Conservation (phyloP, 140 eudicot species). For the Cichorium intybus region DNA sequence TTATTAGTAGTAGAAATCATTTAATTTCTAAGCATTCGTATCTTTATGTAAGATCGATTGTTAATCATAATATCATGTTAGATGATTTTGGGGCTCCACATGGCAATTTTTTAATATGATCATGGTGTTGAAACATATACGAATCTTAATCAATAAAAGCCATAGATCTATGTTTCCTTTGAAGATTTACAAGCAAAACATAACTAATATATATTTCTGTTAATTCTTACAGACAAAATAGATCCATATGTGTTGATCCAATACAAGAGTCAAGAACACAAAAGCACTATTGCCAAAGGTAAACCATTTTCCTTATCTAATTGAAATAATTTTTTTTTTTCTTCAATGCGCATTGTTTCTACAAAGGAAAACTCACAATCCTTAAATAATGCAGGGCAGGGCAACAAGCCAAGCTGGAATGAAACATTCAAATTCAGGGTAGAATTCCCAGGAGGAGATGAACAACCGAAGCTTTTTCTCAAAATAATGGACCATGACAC, state of each 20-base stretch:
- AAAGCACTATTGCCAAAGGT: constrained; percentile 63
- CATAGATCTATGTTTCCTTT: not conserved
- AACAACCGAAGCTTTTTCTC: constrained; percentile 53
- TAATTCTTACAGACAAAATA: constrained; percentile 40
- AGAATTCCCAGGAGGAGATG: constrained; percentile 53
- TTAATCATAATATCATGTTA: constrained; percentile 4
- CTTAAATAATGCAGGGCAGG: constrained; percentile 53
- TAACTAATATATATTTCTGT: constrained; percentile 3
- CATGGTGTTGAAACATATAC: constrained; percentile 6
- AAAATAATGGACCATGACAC: constrained; percentile 74
- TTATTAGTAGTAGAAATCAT: not conserved
- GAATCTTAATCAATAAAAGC: not conserved
- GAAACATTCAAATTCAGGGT: constrained; percentile 62
- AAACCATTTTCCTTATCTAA: not conserved
- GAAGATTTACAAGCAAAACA: not conserved
- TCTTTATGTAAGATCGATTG: not conserved
- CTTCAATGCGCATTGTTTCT: no score
- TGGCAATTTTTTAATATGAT: not conserved
- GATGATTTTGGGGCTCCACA: not conserved
- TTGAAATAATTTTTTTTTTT: no score
- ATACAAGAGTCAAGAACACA: constrained; percentile 70
- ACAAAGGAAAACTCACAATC: not conserved
- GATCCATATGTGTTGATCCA: constrained; percentile 79
- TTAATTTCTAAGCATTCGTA: not conserved
- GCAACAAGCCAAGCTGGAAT: constrained; percentile 60